phyloP scores from a whole-genome alignment of 106 monocot genomes.

The Phalaenopsis equestris region DNA sequence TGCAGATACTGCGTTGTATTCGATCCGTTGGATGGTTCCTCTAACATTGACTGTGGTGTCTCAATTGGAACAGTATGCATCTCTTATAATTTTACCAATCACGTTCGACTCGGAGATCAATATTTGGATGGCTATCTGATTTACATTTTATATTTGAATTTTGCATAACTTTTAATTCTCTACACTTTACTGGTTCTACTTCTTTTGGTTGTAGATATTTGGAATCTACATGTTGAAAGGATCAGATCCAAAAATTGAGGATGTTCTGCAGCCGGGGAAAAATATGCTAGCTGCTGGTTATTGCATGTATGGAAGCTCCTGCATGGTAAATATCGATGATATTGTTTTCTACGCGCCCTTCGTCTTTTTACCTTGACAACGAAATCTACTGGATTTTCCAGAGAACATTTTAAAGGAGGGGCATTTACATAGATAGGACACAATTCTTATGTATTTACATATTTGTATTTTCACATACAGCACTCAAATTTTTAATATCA shows the following conservation, averaged over 20 bases:
- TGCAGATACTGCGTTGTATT: slow-evolving; percentile 95
- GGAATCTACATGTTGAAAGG: slow-evolving; percentile 79
- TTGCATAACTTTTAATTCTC: not conserved
- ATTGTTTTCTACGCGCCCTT: not conserved
- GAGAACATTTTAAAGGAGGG: not conserved
- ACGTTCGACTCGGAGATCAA: not conserved
- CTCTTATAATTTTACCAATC: not conserved
- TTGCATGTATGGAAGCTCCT: slow-evolving; percentile 99
- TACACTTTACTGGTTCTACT: not conserved
- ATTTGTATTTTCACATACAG: too few relatives aligned
- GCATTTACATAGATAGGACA: too few relatives aligned
- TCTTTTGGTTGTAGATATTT: slow-evolving; percentile 50
- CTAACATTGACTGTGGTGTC: slow-evolving; percentile 98
- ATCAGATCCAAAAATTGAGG: slow-evolving; percentile 48
- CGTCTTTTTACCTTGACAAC: not conserved
- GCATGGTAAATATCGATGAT: slow-evolving; percentile 49
- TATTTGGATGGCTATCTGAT: not conserved
- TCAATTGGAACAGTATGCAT: slow-evolving; percentile 89
- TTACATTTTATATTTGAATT: not conserved
- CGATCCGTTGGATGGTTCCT: slow-evolving; percentile 97
- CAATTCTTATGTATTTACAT: too few relatives aligned
- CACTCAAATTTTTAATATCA: too few relatives aligned
- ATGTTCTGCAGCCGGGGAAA: slow-evolving; percentile 81
- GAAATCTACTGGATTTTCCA: not conserved
- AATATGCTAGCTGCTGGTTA: slow-evolving; percentile 95